These are phyloP conservation scores for Sporothrix pallida DNA, from an alignment of 2,329 filamentous ascomycete species.

Conservation along the genomic window DNA sequence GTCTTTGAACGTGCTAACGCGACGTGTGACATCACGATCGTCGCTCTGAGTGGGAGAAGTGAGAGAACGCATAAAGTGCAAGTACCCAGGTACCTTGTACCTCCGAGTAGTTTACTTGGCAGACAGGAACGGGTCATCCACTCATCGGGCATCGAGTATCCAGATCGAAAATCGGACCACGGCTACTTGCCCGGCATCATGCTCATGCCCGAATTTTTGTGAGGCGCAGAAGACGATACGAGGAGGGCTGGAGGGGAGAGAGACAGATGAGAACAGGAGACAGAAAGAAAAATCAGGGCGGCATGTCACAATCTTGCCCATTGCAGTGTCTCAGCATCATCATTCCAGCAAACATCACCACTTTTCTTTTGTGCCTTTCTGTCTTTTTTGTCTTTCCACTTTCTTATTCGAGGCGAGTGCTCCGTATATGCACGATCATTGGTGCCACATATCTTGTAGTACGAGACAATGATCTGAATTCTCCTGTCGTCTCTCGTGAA, in stretches of 20 bases:
- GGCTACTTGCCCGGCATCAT: background rate
- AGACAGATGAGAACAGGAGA: background rate
- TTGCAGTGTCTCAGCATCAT: background rate
- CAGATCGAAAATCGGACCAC: background rate
- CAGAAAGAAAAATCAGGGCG: background rate
- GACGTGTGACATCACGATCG: conserved; percentile 34
- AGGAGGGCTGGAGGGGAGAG: background rate
- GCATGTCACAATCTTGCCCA: conserved; percentile 19
- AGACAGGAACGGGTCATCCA: background rate
- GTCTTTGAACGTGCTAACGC: background rate
- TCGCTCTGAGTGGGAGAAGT: background rate
- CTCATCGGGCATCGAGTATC: background rate
- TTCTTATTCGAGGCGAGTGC: background rate
- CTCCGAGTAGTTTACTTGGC: background rate
- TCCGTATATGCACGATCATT: conserved; percentile 10
- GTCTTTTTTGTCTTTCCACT: background rate
- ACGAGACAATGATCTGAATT: background rate
- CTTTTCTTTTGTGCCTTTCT: background rate
- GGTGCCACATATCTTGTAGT: conserved; percentile 28
- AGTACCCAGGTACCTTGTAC: background rate
- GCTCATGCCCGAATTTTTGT: background rate
- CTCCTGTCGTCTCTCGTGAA: conserved; percentile 1
- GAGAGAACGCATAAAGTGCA: background rate
- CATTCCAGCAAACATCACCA: conserved; percentile 22
- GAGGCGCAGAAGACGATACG: background rate